These are phyloP conservation scores for Phytopythium boreale DNA, from an alignment of 352 stramenopile genomes.

Conservation along the genomic window DNA sequence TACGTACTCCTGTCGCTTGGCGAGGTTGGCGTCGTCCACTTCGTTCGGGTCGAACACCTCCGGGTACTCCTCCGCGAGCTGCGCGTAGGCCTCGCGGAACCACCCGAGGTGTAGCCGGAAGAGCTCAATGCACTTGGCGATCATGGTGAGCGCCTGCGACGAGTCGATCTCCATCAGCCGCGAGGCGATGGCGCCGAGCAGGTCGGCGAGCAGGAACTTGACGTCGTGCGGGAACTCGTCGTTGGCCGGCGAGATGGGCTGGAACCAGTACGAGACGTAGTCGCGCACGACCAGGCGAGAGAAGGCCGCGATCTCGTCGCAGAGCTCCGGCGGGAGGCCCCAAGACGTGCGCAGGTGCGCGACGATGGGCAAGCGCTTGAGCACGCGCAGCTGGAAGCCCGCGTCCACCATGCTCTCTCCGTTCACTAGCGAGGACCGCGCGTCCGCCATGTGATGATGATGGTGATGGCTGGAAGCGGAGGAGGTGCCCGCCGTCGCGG, in stretches of 20 bases:
- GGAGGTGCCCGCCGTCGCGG: background rate
- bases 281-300: conserved; percentile 47
- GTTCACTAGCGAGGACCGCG: background rate
- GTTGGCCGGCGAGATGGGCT: conserved; percentile 49
- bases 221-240: conserved; percentile 68
- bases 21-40: conserved; percentile 46
- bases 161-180: conserved; percentile 69
- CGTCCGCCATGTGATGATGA: background rate
- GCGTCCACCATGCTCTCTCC: conserved; percentile 28
- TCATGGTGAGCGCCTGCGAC: conserved; percentile 58
- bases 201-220: conserved; percentile 58
- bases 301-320: conserved; percentile 57
- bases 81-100: conserved; percentile 75
- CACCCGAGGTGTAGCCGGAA: conserved; percentile 70
- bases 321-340: conserved; percentile 49
- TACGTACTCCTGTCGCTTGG: conserved; percentile 55
- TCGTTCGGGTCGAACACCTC: conserved; percentile 50
- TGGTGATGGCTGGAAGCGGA: no score
- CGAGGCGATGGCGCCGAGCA: conserved; percentile 50
- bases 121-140: conserved; percentile 59
- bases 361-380: conserved; percentile 59
- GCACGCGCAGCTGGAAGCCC: conserved; percentile 47
- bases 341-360: conserved; percentile 60
- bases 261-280: conserved; percentile 70
- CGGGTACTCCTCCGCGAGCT: conserved; percentile 59